Evolutionary conservation across 352 stramenopile genomes (phyloP).

Genomic region (Pythium utonaiense): DNA sequence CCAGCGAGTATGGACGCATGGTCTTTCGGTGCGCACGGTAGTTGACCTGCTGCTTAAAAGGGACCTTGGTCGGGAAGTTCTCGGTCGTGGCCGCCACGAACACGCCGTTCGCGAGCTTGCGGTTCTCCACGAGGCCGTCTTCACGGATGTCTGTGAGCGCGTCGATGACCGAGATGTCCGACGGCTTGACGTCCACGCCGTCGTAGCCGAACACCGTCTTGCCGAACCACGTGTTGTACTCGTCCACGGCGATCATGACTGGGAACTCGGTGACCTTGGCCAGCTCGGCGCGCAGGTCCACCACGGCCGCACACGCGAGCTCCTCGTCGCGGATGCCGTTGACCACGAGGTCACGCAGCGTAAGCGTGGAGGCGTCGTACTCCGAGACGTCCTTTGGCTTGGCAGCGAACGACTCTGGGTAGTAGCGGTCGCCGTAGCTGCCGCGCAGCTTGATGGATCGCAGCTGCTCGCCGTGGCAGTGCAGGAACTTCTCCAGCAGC

Average conservation of each 20-base stretch:
- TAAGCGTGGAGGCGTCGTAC: slow-evolving; percentile 59
- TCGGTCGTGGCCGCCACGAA: slow-evolving; percentile 81
- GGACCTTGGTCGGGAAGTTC: slow-evolving; percentile 72
- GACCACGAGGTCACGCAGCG: slow-evolving; percentile 74
- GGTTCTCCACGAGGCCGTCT: slow-evolving; percentile 52
- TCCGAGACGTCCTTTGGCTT: slow-evolving; percentile 66
- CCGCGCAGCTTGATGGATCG: slow-evolving; percentile 54
- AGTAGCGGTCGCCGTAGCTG: slow-evolving; percentile 77
- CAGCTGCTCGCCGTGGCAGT: slow-evolving; percentile 75
- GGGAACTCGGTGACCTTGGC: slow-evolving; percentile 78
- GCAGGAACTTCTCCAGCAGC: slow-evolving; percentile 74
- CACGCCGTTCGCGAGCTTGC: slow-evolving; percentile 74
- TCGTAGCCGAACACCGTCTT: slow-evolving; percentile 88
- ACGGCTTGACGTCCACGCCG: slow-evolving; percentile 59
- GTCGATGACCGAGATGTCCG: slow-evolving; percentile 81
- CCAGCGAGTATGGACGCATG: slow-evolving; percentile 74
- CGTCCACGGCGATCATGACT: slow-evolving; percentile 83
- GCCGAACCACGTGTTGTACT: slow-evolving; percentile 88
- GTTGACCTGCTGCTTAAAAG: slow-evolving; percentile 83
- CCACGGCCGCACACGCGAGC: slow-evolving; percentile 71
- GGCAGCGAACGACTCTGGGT: slow-evolving; percentile 58
- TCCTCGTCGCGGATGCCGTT: slow-evolving; percentile 81
- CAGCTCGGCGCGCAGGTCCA: slow-evolving; percentile 77
- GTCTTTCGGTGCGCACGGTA: slow-evolving; percentile 70
- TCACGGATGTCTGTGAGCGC: slow-evolving; percentile 65